These are phyloP conservation scores for Xylaria bambusicola DNA, from an alignment of 495 filamentous ascomycete genomes.

Conservation along the genomic window DNA sequence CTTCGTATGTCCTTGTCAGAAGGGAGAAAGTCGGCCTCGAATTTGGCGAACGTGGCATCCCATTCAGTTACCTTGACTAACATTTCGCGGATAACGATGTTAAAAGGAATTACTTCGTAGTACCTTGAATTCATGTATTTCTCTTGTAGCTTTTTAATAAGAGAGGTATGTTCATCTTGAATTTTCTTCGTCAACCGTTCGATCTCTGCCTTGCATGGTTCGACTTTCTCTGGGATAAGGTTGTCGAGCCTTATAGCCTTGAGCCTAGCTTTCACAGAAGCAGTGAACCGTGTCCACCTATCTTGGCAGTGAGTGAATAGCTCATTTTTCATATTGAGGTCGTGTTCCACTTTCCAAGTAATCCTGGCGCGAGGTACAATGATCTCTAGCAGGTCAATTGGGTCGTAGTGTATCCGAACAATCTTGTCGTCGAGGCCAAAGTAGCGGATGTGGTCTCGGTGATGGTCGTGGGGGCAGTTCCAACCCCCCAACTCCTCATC, in stretches of 20 bases:
- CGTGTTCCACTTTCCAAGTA: conserved; percentile 96
- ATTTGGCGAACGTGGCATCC: conserved; percentile 85
- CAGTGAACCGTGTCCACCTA: conserved; percentile 80
- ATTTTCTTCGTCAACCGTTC: conserved; percentile 72
- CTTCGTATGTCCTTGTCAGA: conserved; percentile 97
- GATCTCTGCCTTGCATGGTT: conserved; percentile 78
- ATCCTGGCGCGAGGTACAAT: conserved; percentile 85
- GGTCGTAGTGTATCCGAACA: conserved; percentile 87
- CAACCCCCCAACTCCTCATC: conserved; percentile 51
- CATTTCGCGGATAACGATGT: conserved; percentile 80
- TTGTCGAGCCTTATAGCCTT: conserved; percentile 88
- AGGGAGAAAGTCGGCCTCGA: conserved; percentile 91
- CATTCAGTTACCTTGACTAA: conserved; percentile 92
- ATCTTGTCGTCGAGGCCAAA: conserved; percentile 88
- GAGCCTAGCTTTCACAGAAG: conserved; percentile 78
- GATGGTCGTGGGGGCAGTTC: conserved; percentile 84
- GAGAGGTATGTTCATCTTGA: conserved; percentile 72
- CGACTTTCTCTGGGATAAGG: conserved; percentile 79
- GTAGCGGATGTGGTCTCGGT: conserved; percentile 86
- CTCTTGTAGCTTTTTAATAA: conserved; percentile 78
- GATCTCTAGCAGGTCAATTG: conserved; percentile 91
- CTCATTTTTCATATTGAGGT: conserved; percentile 90
- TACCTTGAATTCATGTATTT: conserved; percentile 92
- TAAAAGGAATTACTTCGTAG: conserved; percentile 93
- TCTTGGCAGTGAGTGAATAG: conserved; percentile 76